Percentiles rank a stretch among this genome's conserved stretches.
phyloP scores from a whole-genome alignment of 1,139 yeast genomes.

The Yamadazyma pseudoaaseri region DNA sequence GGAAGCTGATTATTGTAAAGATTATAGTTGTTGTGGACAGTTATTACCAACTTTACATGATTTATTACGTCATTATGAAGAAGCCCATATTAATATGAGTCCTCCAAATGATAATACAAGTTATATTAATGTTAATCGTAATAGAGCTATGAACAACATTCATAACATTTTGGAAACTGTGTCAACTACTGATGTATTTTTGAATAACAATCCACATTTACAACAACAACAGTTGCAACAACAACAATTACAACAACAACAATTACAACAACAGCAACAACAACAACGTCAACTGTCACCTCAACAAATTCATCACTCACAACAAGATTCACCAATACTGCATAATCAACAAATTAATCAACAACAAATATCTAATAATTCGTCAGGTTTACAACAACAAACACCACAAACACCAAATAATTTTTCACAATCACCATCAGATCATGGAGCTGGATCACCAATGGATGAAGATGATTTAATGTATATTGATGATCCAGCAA shows the following conservation, averaged over 20 bases:
- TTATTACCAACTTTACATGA: constrained; percentile 91
- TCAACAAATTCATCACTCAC: constrained; percentile 8
- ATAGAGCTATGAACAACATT: constrained; percentile 38
- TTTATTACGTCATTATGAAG: constrained; percentile 90
- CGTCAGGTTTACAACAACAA: constrained; percentile 15
- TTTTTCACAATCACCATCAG: constrained; percentile 17
- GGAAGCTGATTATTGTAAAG: constrained; percentile 95
- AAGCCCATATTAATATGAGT: constrained; percentile 84
- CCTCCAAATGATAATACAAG: constrained; percentile 50
- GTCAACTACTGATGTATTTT: constrained; percentile 85
- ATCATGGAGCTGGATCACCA: constrained; percentile 20
- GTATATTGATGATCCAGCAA: constrained; percentile 88
- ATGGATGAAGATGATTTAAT: constrained; percentile 45
- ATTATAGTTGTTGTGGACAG: constrained; percentile 94
- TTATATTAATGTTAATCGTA: constrained; percentile 33
- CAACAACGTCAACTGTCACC: constrained; percentile 8
- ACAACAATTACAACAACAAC: constrained; percentile 15
- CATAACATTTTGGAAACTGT: constrained; percentile 68
- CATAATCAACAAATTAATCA: constrained; percentile 9
- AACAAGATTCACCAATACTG: constrained; percentile 10
- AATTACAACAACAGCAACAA: constrained; percentile 8
- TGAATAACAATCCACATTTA: constrained; percentile 37
- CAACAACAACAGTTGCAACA: constrained; percentile 14
- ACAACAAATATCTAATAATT: constrained; percentile 4
- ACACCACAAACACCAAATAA: constrained; percentile 19